These are phyloP conservation scores for Russula brevipes DNA, from an alignment of 768 basidiomycete genomes.

Conservation along the genomic window DNA sequence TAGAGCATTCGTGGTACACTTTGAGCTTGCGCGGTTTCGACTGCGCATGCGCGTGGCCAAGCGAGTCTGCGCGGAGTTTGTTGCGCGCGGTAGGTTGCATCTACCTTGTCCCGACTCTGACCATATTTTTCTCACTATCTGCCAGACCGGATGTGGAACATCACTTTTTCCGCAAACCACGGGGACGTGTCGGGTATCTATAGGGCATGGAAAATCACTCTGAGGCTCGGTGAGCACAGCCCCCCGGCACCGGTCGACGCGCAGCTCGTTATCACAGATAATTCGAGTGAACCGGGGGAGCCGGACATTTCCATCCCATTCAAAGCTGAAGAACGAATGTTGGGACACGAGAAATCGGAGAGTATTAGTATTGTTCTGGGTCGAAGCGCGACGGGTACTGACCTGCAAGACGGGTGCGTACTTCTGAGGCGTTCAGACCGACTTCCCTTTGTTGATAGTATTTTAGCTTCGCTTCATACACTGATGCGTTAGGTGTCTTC, in stretches of 20 bases:
- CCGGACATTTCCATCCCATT: constrained; percentile 34
- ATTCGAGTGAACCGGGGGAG: constrained; percentile 17
- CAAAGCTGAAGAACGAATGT: constrained; percentile 32
- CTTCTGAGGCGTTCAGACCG: background rate
- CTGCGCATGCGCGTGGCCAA: no score
- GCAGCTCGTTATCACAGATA: constrained; percentile 41
- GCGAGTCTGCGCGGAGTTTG: no score
- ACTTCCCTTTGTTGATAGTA: background rate
- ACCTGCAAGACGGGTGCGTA: constrained; percentile 49
- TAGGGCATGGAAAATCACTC: constrained; percentile 31
- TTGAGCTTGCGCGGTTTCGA: no score
- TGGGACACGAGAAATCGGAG: constrained; percentile 24
- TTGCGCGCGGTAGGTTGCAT: no score
- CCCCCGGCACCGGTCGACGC: constrained; percentile 54
- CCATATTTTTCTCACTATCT: background rate
- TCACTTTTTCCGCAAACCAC: constrained; percentile 34
- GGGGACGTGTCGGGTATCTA: no score
- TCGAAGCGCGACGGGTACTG: constrained; percentile 38
- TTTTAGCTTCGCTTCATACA: constrained; percentile 23
- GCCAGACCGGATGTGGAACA: background rate
- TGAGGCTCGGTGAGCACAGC: constrained; percentile 50
- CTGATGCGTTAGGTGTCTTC: constrained; percentile 23
- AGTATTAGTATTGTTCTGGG: constrained; percentile 31
- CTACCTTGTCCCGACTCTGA: no score
- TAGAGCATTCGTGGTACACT: no score